A percentile compares a stretch with the other conserved stretches of the same genome.
Evolutionary conservation across 1,139 yeast genomes (phyloP).

Genomic region (Blastobotrys petasosporus): DNA sequence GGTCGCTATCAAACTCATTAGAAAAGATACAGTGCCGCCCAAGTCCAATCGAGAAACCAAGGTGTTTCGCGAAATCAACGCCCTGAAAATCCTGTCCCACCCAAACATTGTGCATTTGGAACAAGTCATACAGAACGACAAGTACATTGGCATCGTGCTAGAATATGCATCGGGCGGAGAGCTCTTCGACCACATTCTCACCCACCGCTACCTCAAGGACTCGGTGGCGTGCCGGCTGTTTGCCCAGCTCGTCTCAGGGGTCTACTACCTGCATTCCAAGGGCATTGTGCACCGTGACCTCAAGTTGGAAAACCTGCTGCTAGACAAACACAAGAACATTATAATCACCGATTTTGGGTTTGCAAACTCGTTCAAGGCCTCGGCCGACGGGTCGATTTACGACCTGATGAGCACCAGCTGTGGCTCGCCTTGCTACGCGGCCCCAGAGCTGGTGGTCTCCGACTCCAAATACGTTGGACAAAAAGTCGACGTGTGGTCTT

Average conservation of each 20-base stretch:
- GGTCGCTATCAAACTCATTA: conserved; percentile 88
- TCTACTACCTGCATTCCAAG: conserved; percentile 79
- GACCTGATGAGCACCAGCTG: conserved; percentile 94
- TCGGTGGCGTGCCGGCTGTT: conserved; percentile 74
- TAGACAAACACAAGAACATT: conserved; percentile 75
- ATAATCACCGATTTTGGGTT: conserved; percentile 83
- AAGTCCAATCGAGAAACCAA: conserved; percentile 82
- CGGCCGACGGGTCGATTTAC: conserved; percentile 27
- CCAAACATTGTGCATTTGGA: conserved; percentile 90
- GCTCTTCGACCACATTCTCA: conserved; percentile 84
- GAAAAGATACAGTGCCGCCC: conserved; percentile 77
- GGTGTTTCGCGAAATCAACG: conserved; percentile 89
- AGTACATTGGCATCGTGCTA: conserved; percentile 90
- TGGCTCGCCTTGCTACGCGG: conserved; percentile 98
- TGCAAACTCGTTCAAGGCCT: conserved; percentile 70
- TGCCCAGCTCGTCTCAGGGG: conserved; percentile 92
- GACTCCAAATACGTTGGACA: conserved; percentile 88
- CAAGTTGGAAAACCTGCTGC: conserved; percentile 60
- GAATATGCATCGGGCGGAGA: conserved; percentile 98
- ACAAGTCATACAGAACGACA: conserved; percentile 89
- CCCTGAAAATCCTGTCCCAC: conserved; percentile 76
- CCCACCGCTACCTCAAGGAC: conserved; percentile 85
- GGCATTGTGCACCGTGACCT: conserved; percentile 80
- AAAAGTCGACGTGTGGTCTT: conserved; percentile 94
- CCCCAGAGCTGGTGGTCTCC: conserved; percentile 90